phyloP scores from a whole-genome alignment of 257 asterid genomes.

The Solanum verrucosum region DNA sequence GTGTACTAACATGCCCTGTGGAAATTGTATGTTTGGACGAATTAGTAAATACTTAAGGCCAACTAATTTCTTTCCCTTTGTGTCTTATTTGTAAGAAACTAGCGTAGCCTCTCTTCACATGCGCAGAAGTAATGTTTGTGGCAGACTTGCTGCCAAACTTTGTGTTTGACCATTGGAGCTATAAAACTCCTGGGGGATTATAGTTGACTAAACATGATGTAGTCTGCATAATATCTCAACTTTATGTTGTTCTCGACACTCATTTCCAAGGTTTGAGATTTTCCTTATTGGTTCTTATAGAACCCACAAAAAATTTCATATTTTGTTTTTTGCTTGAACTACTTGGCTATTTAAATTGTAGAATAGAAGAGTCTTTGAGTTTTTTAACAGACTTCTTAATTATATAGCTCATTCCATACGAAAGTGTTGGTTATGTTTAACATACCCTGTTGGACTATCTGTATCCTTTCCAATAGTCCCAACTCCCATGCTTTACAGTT shows the following conservation, averaged over 20 bases:
- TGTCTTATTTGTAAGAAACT: not conserved
- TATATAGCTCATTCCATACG: not conserved
- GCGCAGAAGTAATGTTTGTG: too few relatives aligned
- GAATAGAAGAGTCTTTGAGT: not conserved
- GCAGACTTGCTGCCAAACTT: not conserved
- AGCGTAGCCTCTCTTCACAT: not conserved
- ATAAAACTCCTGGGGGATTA: not conserved
- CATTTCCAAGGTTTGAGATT: not conserved
- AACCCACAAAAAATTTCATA: not conserved
- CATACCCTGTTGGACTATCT: not conserved
- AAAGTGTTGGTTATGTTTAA: not conserved
- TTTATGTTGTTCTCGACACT: not conserved
- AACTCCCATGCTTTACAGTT: not conserved
- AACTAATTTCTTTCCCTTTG: not conserved
- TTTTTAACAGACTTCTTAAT: not conserved
- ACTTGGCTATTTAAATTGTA: not conserved
- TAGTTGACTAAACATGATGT: not conserved
- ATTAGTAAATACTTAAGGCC: not conserved
- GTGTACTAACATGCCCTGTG: not conserved
- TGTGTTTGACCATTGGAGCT: not conserved
- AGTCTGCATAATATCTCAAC: not conserved
- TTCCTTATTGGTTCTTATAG: not conserved
- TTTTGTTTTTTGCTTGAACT: not conserved
- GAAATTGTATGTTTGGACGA: not conserved
- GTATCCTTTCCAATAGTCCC: not conserved